Percentiles rank a stretch among this genome's conserved stretches.
phyloP scores from a whole-genome alignment of 495 filamentous ascomycete genomes.

The Aspergillus saccharolyticus region DNA sequence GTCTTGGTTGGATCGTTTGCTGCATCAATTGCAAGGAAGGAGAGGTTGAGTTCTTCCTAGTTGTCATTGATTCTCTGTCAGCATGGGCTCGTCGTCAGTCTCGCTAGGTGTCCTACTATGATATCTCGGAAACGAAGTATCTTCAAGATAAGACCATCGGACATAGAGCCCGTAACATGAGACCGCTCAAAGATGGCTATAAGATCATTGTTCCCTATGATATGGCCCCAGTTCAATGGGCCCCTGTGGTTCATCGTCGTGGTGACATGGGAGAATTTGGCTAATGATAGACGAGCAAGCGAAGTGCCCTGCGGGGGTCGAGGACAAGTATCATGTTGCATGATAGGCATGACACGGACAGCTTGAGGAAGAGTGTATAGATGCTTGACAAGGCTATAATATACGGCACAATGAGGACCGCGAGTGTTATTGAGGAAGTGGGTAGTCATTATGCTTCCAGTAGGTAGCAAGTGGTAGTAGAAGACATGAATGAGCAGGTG shows the following conservation, averaged over 20 bases:
- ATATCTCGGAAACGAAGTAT: conserved; percentile 23
- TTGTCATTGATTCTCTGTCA: background rate
- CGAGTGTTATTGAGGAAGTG: background rate
- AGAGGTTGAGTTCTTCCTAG: conserved; percentile 38
- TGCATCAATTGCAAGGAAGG: conserved; percentile 20
- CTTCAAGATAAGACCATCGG: conserved; percentile 21
- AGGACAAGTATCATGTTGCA: conserved; percentile 11
- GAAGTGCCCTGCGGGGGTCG: conserved; percentile 11
- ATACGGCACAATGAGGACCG: too few relatives aligned
- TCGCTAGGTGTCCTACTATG: conserved; percentile 22
- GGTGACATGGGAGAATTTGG: conserved; percentile 42
- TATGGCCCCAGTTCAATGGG: conserved; percentile 37
- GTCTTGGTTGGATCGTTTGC: conserved; percentile 7
- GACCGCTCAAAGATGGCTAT: conserved; percentile 26
- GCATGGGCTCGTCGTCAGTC: background rate
- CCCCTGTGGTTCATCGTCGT: conserved; percentile 28
- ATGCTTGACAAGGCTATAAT: too few relatives aligned
- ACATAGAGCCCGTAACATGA: background rate
- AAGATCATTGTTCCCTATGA: conserved; percentile 31
- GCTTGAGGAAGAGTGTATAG: too few relatives aligned
- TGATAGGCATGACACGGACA: background rate
- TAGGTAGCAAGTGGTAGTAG: too few relatives aligned
- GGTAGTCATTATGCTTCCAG: too few relatives aligned
- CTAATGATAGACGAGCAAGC: conserved; percentile 27
- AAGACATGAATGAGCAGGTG: too few relatives aligned